Base-by-base conservation (phyloP, 2,329 filamentous ascomycete species). In the Pseudocercospora vitis region DNA sequence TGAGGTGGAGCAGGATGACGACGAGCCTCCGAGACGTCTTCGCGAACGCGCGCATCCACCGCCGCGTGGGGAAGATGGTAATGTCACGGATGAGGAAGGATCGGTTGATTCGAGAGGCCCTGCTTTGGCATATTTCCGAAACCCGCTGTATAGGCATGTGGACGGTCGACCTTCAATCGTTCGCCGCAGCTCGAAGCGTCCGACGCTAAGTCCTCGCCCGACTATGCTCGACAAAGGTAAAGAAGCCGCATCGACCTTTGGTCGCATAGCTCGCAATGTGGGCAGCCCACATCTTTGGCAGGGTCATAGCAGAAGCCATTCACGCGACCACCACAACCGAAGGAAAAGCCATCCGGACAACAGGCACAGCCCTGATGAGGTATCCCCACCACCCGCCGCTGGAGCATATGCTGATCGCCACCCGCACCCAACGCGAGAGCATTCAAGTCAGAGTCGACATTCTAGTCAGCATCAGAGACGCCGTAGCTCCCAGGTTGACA, bases 121-220 rank as follows among this genome's bases (percentile, higher is more conserved):
- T 3, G 76, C 75, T 5, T 65, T 71, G 46, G 69, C 69, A 12
- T 79, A 79, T 65, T 79, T 79, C 64, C 68, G 72, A 31, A 76
- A 79, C 52, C 76, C 76, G 8, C 68, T 78, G 26, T 78, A 77
- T 55, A 70, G 76, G 45, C 76, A 76, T 47, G 67, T 71, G 3
- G 71, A 74, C 45, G 70, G 71, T 5, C 65, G 75, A 29, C 74
- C 76, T 2, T 68, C 68, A 1, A 73, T 77, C 32, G 69, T 76
- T 52, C 69, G 74, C 4, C 70, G 69, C 40, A 68, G 66, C 48
- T 59, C 58, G 4, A 70, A 66, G 39, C 62, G 65, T 31, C 67
- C 64, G 32, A 58, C 53, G 57, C 51, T 66, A 60, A 68, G 65
- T 49, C 67, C 61, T 23, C 66, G 66, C n/a, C 60, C 65, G 8